Evolutionary conservation across 2,329 filamentous ascomycete genomes (phyloP).

Genomic region (Pestalotiopsis fici): DNA sequence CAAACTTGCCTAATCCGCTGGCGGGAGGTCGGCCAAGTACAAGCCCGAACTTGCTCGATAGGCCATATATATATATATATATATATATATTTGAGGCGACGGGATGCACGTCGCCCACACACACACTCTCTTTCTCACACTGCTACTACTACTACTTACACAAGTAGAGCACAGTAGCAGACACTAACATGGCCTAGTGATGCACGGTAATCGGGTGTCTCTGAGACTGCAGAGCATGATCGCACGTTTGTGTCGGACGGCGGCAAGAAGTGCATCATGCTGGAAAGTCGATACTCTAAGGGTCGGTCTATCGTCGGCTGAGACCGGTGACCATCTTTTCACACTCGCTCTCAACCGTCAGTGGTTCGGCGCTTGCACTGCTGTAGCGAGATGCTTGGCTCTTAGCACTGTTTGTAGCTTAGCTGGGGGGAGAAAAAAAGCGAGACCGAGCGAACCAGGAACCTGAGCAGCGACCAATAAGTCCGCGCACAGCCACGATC

Average conservation of each 20-base stretch:
- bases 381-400: background rate
- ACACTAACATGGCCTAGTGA: conserved; percentile 2
- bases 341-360: background rate
- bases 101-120: background rate
- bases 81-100: background rate
- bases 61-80: background rate
- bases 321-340: background rate
- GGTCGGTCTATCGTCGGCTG: background rate
- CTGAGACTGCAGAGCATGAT: background rate
- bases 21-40: background rate
- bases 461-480: background rate
- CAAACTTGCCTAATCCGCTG: background rate
- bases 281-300: background rate
- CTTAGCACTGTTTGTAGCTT: no score
- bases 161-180: background rate
- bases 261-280: background rate
- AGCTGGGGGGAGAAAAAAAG: no score
- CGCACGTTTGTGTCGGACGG: background rate
- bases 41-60: background rate
- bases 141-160: no score
- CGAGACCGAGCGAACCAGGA: background rate
- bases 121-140: no score
- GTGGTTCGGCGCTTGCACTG: background rate
- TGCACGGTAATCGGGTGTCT: conserved; percentile 6
- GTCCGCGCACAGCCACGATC: background rate